A percentile compares a stretch with the other conserved stretches of the same genome.
phyloP scores from a whole-genome alignment of 352 stramenopile species.

The Phytopythium boreale region DNA sequence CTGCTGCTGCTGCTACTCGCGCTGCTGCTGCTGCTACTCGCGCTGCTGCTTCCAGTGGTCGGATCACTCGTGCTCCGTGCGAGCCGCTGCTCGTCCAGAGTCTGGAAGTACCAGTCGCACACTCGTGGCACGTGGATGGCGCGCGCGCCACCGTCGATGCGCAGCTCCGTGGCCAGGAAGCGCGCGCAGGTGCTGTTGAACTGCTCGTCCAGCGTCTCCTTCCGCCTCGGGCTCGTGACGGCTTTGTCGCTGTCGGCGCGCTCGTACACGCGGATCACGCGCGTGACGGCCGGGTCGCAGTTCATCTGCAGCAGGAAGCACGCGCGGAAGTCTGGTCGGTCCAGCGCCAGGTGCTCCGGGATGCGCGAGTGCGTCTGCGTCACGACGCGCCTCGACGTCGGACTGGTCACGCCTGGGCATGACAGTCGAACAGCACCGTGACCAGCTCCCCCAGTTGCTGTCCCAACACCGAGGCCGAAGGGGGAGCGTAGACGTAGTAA shows the following conservation, averaged over 20 bases:
- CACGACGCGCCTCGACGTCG: conserved; percentile 9
- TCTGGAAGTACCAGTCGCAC: conserved; percentile 60
- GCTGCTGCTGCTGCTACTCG: conserved; percentile 15
- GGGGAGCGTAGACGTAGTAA: neutral
- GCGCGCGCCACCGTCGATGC: conserved; percentile 31
- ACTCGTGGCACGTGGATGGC: conserved; percentile 54
- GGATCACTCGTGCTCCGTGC: neutral
- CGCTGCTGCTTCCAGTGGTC: neutral
- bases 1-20: conserved; percentile 15
- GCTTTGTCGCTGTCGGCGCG: conserved; percentile 3
- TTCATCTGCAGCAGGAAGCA: conserved; percentile 85
- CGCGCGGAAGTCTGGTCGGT: conserved; percentile 69
- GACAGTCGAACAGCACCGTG: neutral
- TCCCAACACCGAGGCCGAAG: neutral
- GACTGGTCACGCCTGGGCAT: neutral
- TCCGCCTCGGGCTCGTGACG: neutral
- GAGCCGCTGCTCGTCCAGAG: conserved; percentile 4
- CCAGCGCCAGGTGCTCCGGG: conserved; percentile 26
- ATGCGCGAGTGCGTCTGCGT: conserved; percentile 23
- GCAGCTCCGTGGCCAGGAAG: conserved; percentile 40
- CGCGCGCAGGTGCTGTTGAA: conserved; percentile 52
- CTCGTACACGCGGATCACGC: conserved; percentile 74
- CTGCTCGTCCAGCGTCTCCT: conserved; percentile 57
- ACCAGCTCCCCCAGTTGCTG: neutral
- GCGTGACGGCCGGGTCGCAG: conserved; percentile 25